phyloP scores from a whole-genome alignment of 1,284 basidiomycete genomes.

The Tylopilus sp. region DNA sequence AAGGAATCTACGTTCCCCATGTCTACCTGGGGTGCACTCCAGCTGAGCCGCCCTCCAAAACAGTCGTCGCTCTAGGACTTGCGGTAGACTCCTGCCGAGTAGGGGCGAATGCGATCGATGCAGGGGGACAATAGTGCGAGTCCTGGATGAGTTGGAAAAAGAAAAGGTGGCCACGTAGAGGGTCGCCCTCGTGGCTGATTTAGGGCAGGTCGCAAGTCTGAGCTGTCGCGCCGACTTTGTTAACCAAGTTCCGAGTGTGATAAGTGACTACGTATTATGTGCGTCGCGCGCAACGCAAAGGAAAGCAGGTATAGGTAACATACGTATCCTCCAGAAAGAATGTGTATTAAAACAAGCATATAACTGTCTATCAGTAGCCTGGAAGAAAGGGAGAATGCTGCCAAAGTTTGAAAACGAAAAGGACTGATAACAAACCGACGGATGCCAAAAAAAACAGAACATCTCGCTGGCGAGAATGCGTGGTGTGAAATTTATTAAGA shows the following conservation, averaged over 20 bases:
- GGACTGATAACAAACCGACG: background rate
- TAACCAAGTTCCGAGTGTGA: too few relatives aligned
- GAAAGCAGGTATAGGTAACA: constrained; percentile 6
- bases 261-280: constrained; percentile 1
- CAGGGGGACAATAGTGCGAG: constrained; percentile 54
- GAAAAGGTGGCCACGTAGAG: too few relatives aligned
- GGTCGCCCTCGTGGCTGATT: background rate
- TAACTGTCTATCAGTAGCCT: constrained; percentile 12
- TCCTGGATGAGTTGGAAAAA: constrained; percentile 40
- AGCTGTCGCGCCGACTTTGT: too few relatives aligned
- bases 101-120: constrained; percentile 18
- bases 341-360: constrained; percentile 24
- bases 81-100: constrained; percentile 49
- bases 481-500: background rate
- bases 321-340: constrained; percentile 21
- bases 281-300: constrained; percentile 2
- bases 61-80: constrained; percentile 42
- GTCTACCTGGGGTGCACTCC: constrained; percentile 39
- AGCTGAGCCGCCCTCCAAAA: constrained; percentile 37
- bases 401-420: background rate
- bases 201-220: constrained; percentile 20
- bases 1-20: constrained; percentile 47
- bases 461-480: constrained; percentile 10
- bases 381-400: background rate
- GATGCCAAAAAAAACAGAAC: background rate